These are phyloP conservation scores for Phytophthora kernoviae DNA, from an alignment of 352 stramenopile genomes.

Conservation along the genomic window DNA sequence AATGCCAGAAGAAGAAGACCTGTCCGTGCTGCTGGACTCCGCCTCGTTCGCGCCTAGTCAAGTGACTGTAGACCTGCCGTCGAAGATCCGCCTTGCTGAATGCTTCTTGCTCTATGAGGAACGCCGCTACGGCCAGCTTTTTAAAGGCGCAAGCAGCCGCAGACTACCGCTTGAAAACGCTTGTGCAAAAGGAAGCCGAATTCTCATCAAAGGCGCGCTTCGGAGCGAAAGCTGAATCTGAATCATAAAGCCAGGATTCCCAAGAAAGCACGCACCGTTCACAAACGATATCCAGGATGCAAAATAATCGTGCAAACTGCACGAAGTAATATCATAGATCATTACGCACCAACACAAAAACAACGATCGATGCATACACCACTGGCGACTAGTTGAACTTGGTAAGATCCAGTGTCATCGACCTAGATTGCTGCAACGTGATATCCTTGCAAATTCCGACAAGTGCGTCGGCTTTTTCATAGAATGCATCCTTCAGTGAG, in stretches of 20 bases:
- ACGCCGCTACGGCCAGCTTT: constrained; percentile 43
- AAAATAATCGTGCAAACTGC: neutral
- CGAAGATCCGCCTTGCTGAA: constrained; percentile 59
- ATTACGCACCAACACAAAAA: neutral
- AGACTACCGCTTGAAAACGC: constrained; percentile 54
- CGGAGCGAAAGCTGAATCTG: constrained; percentile 20
- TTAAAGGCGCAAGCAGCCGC: constrained; percentile 33
- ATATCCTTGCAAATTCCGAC: constrained; percentile 93
- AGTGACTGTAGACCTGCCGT: constrained; percentile 43
- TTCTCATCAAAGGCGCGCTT: constrained; percentile 58
- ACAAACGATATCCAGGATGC: neutral
- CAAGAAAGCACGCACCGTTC: neutral
- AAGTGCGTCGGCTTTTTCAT: constrained; percentile 93
- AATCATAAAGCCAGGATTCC: constrained; percentile 7
- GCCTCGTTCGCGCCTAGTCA: constrained; percentile 43
- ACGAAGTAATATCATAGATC: constrained; percentile 13
- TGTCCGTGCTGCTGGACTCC: constrained; percentile 63
- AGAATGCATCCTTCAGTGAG: constrained; percentile 98
- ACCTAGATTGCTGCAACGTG: constrained; percentile 66
- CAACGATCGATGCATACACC: too few relatives aligned
- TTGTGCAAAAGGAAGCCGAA: constrained; percentile 70
- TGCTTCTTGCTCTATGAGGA: constrained; percentile 68
- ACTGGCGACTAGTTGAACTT: constrained; percentile 63
- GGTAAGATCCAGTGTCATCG: constrained; percentile 84
- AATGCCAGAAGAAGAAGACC: constrained; percentile 57